These are phyloP conservation scores for Tinospora cordifolia DNA, from an alignment of 164 flowering plant species.

Conservation along the genomic window DNA sequence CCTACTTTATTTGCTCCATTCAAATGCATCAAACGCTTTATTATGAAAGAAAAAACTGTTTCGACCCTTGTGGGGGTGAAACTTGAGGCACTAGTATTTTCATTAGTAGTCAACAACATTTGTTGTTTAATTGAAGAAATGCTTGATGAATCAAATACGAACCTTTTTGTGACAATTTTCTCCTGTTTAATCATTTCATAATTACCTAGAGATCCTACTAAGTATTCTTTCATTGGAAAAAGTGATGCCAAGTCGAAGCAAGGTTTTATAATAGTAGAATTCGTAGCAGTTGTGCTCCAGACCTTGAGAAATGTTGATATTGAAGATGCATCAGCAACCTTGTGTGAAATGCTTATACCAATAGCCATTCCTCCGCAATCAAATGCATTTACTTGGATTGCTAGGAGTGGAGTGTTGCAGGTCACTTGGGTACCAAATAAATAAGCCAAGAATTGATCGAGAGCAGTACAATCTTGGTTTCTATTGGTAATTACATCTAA, in stretches of 20 bases:
- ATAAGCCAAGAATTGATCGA: conserved; percentile 14
- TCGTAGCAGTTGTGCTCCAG: conserved; percentile 23
- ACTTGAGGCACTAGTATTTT: neutral
- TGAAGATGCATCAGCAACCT: conserved; percentile 27
- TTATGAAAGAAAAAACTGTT: conserved; percentile 39
- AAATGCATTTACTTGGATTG: conserved; percentile 32
- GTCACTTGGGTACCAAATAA: neutral
- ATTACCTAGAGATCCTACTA: too few relatives aligned
- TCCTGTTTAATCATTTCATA: neutral
- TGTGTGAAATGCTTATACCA: conserved; percentile 31
- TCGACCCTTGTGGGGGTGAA: conserved; percentile 36
- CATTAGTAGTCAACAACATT: too few relatives aligned
- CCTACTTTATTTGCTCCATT: neutral
- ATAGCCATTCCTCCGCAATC: conserved; percentile 35
- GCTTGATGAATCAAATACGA: conserved; percentile 32
- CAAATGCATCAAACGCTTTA: conserved; percentile 25
- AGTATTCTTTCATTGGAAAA: conserved; percentile 18
- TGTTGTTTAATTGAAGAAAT: conserved; percentile 24
- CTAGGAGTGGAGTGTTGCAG: neutral
- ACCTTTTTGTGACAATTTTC: conserved; percentile 32
- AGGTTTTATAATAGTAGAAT: neutral
- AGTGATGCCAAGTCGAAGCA: neutral
- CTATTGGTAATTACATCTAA: neutral
- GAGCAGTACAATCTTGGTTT: neutral
- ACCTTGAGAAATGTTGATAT: conserved; percentile 18